Evolutionary conservation across 352 stramenopile species (phyloP), one percentile per base, ranked within the genome.

Genomic region (Globisporangium barbulae): DNA sequence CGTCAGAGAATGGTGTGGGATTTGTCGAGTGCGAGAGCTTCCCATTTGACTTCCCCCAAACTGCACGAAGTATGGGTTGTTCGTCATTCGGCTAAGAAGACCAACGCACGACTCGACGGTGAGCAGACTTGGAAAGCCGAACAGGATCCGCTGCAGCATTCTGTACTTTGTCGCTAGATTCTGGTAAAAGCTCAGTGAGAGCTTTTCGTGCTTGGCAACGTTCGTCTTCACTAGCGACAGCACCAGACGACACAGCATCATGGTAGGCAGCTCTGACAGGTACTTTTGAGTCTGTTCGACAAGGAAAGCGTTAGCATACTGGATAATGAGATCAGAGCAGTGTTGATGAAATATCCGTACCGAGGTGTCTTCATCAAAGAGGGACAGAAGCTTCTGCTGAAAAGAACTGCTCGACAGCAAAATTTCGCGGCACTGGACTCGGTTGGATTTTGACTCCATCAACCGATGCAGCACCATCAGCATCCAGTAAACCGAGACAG

Each of bases 231-330:
- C 70, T 30, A 94, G 61, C 35, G 70, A 49, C n/a, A 91, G 47
- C 33, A 92, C 75, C n/a, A 94, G 78, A 52, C 89, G 78, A 22
- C 79, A 89, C 45, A 92, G 56, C 50, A 89, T 91, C 85, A 94
- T 94, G 5, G 78, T 88, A 5, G 83, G 80, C 6, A 94, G 55
- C 57, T 92, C 83, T 2, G 81, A 81, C n/a, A 91, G 67, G 60
- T 81, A 89, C 35, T 65, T 67, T 39, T 79, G 73, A 6, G 77
- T 79, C 84, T 93, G 65, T 3, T 53, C 6, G 58, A 48, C 30
- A 61, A 17, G 59, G 17, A 8, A 41, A 63, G 12, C 33, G 33
- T 44, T 17, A 22, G 19, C 35, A 41, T 17, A 41, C 35, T 22
- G 6, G 17, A 30, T 71, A 56, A 76, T 47, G 55, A 28, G 9